Evolutionary conservation across 2,329 filamentous ascomycete species (phyloP), one percentile per base, ranked within the genome.

Genomic region (Elsinoe necatrix): DNA sequence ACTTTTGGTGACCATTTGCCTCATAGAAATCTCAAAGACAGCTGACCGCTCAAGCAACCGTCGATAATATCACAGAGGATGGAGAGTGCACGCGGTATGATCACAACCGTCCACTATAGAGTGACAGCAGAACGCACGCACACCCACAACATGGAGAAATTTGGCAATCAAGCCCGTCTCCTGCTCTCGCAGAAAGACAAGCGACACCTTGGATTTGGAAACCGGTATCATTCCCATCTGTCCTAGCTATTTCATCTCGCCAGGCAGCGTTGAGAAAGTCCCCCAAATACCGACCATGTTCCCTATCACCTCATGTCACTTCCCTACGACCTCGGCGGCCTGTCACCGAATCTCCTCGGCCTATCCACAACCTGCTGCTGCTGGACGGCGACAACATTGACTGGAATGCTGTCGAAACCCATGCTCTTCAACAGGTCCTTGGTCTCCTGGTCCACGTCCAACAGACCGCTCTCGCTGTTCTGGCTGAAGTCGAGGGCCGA

Each of bases 361-460:
- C 90, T 87, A 80, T 96, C 91, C 71, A 82, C 76, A 63, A 82
- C 77, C 81, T 96, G 91, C 75, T 89, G 84, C 80, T 97, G 91
- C 67, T 86, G 81, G 67, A 98, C 90, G 66, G 86, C 78, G 68
- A 95, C 84, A 70, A 97, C 89, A 79, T 95, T 96, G 86, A 95
- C 89, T 75, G 92, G 87, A 77, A 98, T 91, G 67, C 84, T 84
- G 78, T 98, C 93, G 82, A 98, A 98, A 77, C 93, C 93, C 70
- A 98, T 83, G 82, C 86, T 89, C 89, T 98, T 98, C 73, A 98
- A 84, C 69, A 98, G 82, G 73, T 97, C 93, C 86, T 96, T 97
- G 76, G 93, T 98, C 81, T 98, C 93, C 76, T 83, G 78, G 75
- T 98, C 93, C 72, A 95, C 87, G 69, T 97, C 92, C 70, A 98